Conservation (phyloP, 345 rosid species). For the Eucalyptus erythrocorys region DNA sequence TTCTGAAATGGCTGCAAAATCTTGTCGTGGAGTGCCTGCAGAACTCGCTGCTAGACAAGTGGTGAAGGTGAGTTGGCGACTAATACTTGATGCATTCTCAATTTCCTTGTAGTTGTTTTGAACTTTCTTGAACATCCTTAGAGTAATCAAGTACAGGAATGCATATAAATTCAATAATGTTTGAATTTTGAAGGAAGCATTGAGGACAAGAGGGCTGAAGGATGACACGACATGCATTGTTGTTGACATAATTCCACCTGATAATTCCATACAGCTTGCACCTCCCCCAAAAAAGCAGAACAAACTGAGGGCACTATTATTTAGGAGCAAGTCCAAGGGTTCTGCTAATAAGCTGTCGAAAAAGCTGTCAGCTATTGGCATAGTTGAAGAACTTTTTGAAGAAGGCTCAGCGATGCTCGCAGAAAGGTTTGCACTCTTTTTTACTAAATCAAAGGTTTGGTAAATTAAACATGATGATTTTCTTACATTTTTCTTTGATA, state of each 20-base stretch:
- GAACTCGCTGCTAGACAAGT: conserved; percentile 90
- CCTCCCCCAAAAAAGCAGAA: conserved; percentile 52
- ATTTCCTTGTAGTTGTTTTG: not conserved
- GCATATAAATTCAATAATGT: not conserved
- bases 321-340: conserved; percentile 40
- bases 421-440: conserved; percentile 47
- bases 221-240: conserved; percentile 93
- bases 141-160: not conserved
- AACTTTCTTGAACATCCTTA: not conserved
- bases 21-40: conserved; percentile 74
- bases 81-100: not conserved
- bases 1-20: conserved; percentile 60
- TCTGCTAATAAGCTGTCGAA: conserved; percentile 45
- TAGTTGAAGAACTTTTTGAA: conserved; percentile 90
- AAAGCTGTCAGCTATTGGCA: conserved; percentile 55
- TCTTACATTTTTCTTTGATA: not conserved
- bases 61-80: conserved; percentile 49
- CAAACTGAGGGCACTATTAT: conserved; percentile 41
- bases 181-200: conserved; percentile 50
- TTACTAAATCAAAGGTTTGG: not conserved
- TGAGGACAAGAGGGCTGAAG: conserved; percentile 69
- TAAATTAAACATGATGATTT: not conserved
- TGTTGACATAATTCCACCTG: conserved; percentile 81
- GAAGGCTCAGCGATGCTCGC: conserved; percentile 95
- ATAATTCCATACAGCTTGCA: conserved; percentile 20